Percentiles rank a stretch among this genome's conserved stretches.
These are phyloP conservation scores for Nyssa sinensis DNA, from an alignment of 148 eudicot species.

Conservation along the genomic window DNA sequence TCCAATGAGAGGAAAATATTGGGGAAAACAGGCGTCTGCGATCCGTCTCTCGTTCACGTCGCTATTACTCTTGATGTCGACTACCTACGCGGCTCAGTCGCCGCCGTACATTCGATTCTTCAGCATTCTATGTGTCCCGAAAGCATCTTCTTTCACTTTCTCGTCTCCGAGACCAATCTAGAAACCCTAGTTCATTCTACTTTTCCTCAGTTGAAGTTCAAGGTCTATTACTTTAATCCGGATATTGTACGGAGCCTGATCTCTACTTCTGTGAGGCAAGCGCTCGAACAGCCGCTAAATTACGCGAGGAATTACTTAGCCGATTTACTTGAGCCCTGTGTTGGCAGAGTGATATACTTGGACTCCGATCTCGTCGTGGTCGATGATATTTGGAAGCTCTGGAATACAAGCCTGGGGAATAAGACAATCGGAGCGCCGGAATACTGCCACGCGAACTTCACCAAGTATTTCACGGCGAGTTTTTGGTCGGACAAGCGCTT, in stretches of 20 bases:
- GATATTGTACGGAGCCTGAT: slow-evolving; percentile 5
- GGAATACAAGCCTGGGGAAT: not conserved
- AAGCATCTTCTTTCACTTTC: slow-evolving; percentile 19
- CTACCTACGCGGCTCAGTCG: slow-evolving; percentile 33
- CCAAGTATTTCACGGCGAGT: slow-evolving; percentile 12
- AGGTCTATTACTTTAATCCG: slow-evolving; percentile 21
- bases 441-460: slow-evolving; percentile 28
- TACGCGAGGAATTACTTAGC: slow-evolving; percentile 28
- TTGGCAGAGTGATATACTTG: slow-evolving; percentile 7
- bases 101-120: slow-evolving; percentile 31
- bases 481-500: slow-evolving; percentile 7
- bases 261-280: slow-evolving; percentile 16
- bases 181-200: slow-evolving; percentile 18
- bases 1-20: not conserved
- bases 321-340: slow-evolving; percentile 9
- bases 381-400: slow-evolving; percentile 16
- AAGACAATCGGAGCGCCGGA: slow-evolving; percentile 20
- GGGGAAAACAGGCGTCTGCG: slow-evolving; percentile 7
- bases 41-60: slow-evolving; percentile 17
- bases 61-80: slow-evolving; percentile 28
- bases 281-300: slow-evolving; percentile 16
- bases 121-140: slow-evolving; percentile 28
- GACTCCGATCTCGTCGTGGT: slow-evolving; percentile 17
- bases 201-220: slow-evolving; percentile 18
- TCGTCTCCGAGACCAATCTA: slow-evolving; percentile 11